Evolutionary conservation across 805 yeast species (phyloP).

Genomic region (Starmerella apis): DNA sequence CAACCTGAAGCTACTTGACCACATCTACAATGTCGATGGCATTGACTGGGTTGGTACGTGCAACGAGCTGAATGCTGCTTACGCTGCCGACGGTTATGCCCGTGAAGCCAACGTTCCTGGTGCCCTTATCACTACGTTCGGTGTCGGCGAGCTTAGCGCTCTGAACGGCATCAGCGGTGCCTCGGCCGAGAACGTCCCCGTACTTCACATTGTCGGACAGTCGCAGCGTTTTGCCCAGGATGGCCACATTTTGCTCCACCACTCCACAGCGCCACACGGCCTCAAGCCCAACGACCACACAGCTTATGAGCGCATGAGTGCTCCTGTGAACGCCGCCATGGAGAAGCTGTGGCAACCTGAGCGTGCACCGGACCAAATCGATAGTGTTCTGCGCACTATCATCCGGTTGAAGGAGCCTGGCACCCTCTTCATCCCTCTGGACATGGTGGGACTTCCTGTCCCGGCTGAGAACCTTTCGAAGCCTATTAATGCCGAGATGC

Average conservation of each 20-base stretch:
- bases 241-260: slow-evolving; percentile 33
- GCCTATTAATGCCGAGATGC: slow-evolving; percentile 30
- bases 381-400: slow-evolving; percentile 49
- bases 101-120: slow-evolving; percentile 54
- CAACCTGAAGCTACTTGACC: slow-evolving; percentile 36
- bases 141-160: slow-evolving; percentile 84
- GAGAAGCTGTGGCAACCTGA: slow-evolving; percentile 40
- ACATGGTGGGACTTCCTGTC: slow-evolving; percentile 44
- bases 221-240: slow-evolving; percentile 38
- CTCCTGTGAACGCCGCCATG: slow-evolving; percentile 45
- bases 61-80: slow-evolving; percentile 82
- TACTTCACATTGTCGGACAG: slow-evolving; percentile 78
- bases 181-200: slow-evolving; percentile 67
- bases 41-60: slow-evolving; percentile 73
- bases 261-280: slow-evolving; percentile 32
- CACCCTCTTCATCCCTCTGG: slow-evolving; percentile 65
- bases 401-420: slow-evolving; percentile 63
- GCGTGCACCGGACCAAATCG: slow-evolving; percentile 52
- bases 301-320: slow-evolving; percentile 54
- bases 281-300: slow-evolving; percentile 49
- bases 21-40: slow-evolving; percentile 34
- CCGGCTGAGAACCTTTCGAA: slow-evolving; percentile 32
- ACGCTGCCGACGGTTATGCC: slow-evolving; percentile 84
- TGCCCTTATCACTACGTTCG: slow-evolving; percentile 63
- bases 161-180: slow-evolving; percentile 76